Conservation (phyloP, 768 basidiomycete genomes). For the Lactarius quietus region DNA sequence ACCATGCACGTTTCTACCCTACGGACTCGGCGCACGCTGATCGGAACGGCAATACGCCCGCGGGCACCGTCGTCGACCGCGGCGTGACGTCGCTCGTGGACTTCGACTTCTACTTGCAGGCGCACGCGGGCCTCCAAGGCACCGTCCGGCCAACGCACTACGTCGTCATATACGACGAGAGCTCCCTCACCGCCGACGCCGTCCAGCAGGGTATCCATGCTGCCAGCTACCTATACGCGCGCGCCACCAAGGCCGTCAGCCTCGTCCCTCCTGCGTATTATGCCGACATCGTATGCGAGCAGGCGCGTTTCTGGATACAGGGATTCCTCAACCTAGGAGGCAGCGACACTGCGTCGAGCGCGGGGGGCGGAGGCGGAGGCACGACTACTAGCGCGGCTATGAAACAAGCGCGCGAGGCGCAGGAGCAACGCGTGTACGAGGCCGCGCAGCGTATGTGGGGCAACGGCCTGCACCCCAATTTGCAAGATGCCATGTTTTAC, state of each 20-base stretch:
- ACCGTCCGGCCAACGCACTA: conserved; percentile 74
- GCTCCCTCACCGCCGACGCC: conserved; percentile 59
- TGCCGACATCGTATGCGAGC: conserved; percentile 78
- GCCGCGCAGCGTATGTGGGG: conserved; percentile 42
- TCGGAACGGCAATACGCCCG: conserved; percentile 69
- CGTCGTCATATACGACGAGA: conserved; percentile 77
- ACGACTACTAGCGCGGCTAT: conserved; percentile 28
- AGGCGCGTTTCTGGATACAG: conserved; percentile 73
- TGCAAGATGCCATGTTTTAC: conserved; percentile 72
- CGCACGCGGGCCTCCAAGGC: conserved; percentile 72
- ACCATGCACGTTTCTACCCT: conserved; percentile 62
- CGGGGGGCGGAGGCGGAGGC: conserved; percentile 30
- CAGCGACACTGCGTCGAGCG: conserved; percentile 25
- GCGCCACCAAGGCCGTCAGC: conserved; percentile 82
- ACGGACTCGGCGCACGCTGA: conserved; percentile 48
- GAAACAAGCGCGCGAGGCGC: conserved; percentile 34
- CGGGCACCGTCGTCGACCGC: conserved; percentile 78
- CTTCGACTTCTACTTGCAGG: conserved; percentile 44
- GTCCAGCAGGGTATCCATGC: conserved; percentile 72
- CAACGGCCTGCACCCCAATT: conserved; percentile 44
- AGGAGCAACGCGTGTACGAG: conserved; percentile 33
- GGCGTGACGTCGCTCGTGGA: conserved; percentile 55
- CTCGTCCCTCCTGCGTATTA: conserved; percentile 78
- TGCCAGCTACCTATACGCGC: conserved; percentile 69
- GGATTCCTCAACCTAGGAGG: conserved; percentile 52